Evolutionary conservation across 345 rosid species (phyloP).

Genomic region (Eucalyptus virginea): DNA sequence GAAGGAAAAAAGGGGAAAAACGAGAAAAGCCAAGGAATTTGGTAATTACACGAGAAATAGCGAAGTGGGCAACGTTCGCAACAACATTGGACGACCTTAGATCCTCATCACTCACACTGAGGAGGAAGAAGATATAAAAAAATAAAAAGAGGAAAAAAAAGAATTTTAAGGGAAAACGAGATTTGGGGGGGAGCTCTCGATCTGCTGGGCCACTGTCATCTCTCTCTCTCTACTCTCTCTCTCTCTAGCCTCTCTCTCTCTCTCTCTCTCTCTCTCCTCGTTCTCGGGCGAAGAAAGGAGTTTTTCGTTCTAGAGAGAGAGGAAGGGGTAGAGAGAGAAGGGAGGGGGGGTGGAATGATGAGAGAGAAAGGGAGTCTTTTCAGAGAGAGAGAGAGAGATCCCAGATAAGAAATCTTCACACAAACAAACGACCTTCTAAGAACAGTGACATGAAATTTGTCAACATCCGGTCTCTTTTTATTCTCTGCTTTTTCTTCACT

Average conservation of each 20-base stretch:
- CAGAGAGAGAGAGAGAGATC: slow-evolving; percentile 44
- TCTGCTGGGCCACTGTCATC: slow-evolving; percentile 71
- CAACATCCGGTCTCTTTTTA: slow-evolving; percentile 94
- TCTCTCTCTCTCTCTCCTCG: not conserved
- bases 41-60: slow-evolving; percentile 3
- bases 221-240: slow-evolving; percentile 1
- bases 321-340: slow-evolving; percentile 20
- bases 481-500: slow-evolving; percentile 63
- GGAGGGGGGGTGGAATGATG: not conserved
- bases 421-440: slow-evolving; percentile 86
- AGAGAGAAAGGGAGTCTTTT: slow-evolving; percentile 23
- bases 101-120: slow-evolving; percentile 31
- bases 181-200: slow-evolving; percentile 26
- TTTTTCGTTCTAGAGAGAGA: not conserved
- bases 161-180: not conserved
- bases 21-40: not conserved
- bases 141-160: not conserved
- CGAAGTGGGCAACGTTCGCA: slow-evolving; percentile 17
- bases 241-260: not conserved
- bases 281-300: not conserved
- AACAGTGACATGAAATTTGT: slow-evolving; percentile 95
- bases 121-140: not conserved
- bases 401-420: slow-evolving; percentile 77
- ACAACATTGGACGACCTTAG: slow-evolving; percentile 47
- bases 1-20: not conserved